These are phyloP conservation scores for Akebia trifoliata DNA, from an alignment of 164 flowering plant species.

Conservation along the genomic window DNA sequence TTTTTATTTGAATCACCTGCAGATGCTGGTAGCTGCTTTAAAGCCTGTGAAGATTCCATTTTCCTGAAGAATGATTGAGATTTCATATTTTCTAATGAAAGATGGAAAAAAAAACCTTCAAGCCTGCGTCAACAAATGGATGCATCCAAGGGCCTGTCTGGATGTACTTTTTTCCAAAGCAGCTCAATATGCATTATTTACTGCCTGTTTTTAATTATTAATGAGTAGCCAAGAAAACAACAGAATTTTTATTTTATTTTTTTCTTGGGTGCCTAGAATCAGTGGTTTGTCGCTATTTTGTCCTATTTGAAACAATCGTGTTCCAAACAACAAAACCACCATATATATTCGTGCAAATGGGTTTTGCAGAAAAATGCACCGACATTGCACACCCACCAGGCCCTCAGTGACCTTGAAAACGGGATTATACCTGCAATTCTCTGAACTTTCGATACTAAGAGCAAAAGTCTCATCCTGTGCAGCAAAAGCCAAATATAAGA, in stretches of 20 bases:
- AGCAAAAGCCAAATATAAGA: slow-evolving; percentile 10
- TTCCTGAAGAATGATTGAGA: slow-evolving; percentile 44
- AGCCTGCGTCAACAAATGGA: slow-evolving; percentile 5
- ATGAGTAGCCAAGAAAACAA: too few relatives aligned
- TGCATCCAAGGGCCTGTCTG: slow-evolving; percentile 4
- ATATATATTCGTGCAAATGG: too few relatives aligned
- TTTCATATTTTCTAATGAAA: slow-evolving; percentile 1
- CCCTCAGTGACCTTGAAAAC: slow-evolving; percentile 4
- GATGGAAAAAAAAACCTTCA: neutral
- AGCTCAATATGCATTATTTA: too few relatives aligned
- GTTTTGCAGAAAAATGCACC: slow-evolving; percentile 2
- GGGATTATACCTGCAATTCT: slow-evolving; percentile 41
- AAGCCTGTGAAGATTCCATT: slow-evolving; percentile 36
- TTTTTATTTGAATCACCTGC: slow-evolving; percentile 65
- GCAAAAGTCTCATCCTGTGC: slow-evolving; percentile 46
- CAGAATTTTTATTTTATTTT: too few relatives aligned
- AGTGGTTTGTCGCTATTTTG: too few relatives aligned
- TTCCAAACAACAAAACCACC: too few relatives aligned
- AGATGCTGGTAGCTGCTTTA: slow-evolving; percentile 55
- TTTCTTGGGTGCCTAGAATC: too few relatives aligned
- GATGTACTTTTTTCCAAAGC: neutral
- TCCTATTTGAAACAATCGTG: too few relatives aligned
- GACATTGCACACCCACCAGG: slow-evolving; percentile 4
- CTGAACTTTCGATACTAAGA: slow-evolving; percentile 31
- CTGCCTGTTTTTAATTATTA: too few relatives aligned